Evolutionary conservation across 1,139 yeast species (phyloP).

Genomic region (Geotrichum cucujoidarum): DNA sequence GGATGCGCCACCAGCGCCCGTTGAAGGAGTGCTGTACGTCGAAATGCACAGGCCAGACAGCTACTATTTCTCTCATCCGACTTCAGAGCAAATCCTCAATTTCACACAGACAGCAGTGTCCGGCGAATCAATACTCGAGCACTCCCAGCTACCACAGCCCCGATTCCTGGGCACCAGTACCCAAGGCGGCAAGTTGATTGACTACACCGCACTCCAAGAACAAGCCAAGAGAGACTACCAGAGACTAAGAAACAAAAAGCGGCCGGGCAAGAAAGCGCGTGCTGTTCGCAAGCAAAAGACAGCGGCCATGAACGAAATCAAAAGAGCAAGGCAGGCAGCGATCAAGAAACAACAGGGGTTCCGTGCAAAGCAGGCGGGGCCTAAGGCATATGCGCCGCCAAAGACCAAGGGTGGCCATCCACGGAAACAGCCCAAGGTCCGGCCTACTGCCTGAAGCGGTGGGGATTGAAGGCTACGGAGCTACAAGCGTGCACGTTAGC

Average conservation of each 20-base stretch:
- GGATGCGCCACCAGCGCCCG: slow-evolving; percentile 20
- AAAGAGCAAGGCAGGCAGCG: not conserved
- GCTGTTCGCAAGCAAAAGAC: slow-evolving; percentile 14
- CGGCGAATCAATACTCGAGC: slow-evolving; percentile 1
- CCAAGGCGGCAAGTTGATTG: slow-evolving; percentile 27
- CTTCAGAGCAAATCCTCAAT: not conserved
- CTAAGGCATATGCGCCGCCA: not conserved
- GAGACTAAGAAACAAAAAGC: slow-evolving; percentile 20
- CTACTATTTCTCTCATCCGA: slow-evolving; percentile 18
- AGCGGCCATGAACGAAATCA: not conserved
- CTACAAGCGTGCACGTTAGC: no score
- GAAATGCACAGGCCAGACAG: slow-evolving; percentile 18
- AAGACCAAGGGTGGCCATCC: not conserved
- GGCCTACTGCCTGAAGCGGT: no score
- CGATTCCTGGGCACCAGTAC: slow-evolving; percentile 22
- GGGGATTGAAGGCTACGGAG: no score
- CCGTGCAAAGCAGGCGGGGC: not conserved
- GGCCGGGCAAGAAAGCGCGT: slow-evolving; percentile 36
- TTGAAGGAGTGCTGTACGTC: slow-evolving; percentile 21
- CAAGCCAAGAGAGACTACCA: slow-evolving; percentile 23
- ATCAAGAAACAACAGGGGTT: not conserved
- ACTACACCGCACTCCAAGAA: slow-evolving; percentile 28
- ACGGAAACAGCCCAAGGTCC: not conserved
- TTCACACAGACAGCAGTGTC: slow-evolving; percentile 2
- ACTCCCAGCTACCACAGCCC: slow-evolving; percentile 5